Base-by-base conservation (phyloP, 805 yeast species). In the Ascoidea rubescens region DNA sequence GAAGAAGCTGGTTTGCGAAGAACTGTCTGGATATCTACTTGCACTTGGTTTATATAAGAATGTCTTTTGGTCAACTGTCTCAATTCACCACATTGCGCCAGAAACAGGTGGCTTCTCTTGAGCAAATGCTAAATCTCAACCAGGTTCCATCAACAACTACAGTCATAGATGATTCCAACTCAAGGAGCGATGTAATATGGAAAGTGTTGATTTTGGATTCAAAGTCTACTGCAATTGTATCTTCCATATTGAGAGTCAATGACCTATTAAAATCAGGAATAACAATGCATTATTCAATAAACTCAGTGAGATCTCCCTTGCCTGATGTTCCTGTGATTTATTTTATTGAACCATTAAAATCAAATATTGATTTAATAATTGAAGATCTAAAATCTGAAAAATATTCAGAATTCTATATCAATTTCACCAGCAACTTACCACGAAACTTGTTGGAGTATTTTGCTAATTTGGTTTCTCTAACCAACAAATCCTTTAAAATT, bases 281-380 rank as follows among this genome's bases (percentile, higher is more conserved):
- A 53, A 93, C 99, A 0, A 83, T 89, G 61, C 98, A 93, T 63
- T 74, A 91, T 54, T 67, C 85, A 50, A 79, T 91, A 52, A 72
- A 73, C 52, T 73, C 88, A 48, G 47, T 56, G 5, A 73, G 99
- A 55, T 79, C 90, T n/a, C 77, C 91, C 1, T 73, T 93, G 50
- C 90, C 95, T 1, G 99, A 93, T 60, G 98, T 91, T 12, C 97
- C 98, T 0, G 98, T 81, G 4, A 79, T 93, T 48, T 93, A 93
- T 67, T 91, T 93, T 60, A 84, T 93, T 42, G 84, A 85, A 53
- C 98, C 99, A 5, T 85, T 93, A 0, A 70, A 75, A 31, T 91
- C 79, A 49, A 93, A 93, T 63, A 72, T 93, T 46, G 69, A 77
- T 33, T 62, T 68, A 37, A 85, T 93, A 44, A 76, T 87, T 8